Evolutionary conservation across 352 stramenopile genomes (phyloP).

Genomic region (Pythium grandisporangium): DNA sequence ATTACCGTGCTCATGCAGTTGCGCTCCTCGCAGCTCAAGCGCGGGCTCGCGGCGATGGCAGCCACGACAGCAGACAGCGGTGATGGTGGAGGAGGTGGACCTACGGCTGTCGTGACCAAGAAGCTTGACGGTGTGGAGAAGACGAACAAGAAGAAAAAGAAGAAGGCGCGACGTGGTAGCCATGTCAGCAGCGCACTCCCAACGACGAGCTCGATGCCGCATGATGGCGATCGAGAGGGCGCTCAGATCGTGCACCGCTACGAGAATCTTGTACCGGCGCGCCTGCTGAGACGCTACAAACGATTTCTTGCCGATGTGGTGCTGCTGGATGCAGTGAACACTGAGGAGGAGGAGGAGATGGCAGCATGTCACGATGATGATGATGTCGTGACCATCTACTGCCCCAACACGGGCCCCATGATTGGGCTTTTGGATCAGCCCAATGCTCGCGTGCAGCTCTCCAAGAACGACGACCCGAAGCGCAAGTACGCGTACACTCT

Average conservation of each 20-base stretch:
- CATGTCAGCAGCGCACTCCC: background rate
- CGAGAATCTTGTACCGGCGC: constrained; percentile 33
- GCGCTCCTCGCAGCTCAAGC: constrained; percentile 26
- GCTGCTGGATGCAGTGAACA: constrained; percentile 18
- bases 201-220: constrained; percentile 1
- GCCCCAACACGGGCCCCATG: constrained; percentile 79
- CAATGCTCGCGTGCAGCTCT: constrained; percentile 61
- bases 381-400: constrained; percentile 65
- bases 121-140: background rate
- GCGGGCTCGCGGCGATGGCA: constrained; percentile 11
- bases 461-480: constrained; percentile 63
- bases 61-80: too few relatives aligned
- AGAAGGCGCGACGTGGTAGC: background rate
- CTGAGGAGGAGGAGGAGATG: constrained; percentile 1
- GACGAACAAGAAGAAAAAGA: constrained; percentile 5
- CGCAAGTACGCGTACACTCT: constrained; percentile 81
- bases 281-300: constrained; percentile 71
- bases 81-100: too few relatives aligned
- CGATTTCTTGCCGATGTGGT: constrained; percentile 76
- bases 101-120: background rate
- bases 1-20: constrained; percentile 28
- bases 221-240: background rate
- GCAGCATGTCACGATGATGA: too few relatives aligned
- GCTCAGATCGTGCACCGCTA: constrained; percentile 42
- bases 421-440: constrained; percentile 61